Evolutionary conservation across 768 basidiomycete genomes (phyloP), one percentile per base, ranked within the genome.

Genomic region (Scleroderma bovista): DNA sequence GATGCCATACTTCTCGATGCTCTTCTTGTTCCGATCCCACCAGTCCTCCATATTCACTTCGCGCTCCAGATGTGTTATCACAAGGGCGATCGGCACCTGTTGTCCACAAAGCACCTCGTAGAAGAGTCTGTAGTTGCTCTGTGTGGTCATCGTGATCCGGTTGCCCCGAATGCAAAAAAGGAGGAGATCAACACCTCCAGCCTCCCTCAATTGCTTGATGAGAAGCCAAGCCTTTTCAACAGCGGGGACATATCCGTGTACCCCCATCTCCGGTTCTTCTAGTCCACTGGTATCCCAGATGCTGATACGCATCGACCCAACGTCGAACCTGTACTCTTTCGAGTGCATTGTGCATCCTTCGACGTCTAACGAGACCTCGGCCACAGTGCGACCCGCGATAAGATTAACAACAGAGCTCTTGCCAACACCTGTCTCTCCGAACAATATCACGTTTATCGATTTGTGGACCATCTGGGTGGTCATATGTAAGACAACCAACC

Each of bases 391-490:
- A 20, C 67, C 66, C 36, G 65, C 60, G 48, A 69, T 60, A 55
- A 66, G 50, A 48, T 66, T 66, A 53, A 68, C 67, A 52, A 66
- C 60, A 9, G 65, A 66, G 51, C 67, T 66, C 56, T 66, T 66
- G n/a, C 65, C 65, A 2, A 64, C 54, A 15, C 75, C 75, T 0
- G 70, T 68, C 55, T 75, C 74, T 7, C 75, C 75, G 48, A 76
- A 76, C 2, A 76, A 36, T 37, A 76, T 63, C 47, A 75, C 60
- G 51, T 76, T 76, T 44, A 64, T 44, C 9, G 26, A 9, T 29
- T 9, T 9, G 4, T 29, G 26, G 33, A 57, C 17, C 47, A 48
- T 50, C 44, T 45, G 19, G 31, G 9, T 39, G 11, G 26, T 20
- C 6, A 32, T 17, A 19, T 20, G 22, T 26, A 6, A 26, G 24